Evolutionary conservation across 768 basidiomycete species (phyloP).

Genomic region (Suillus brevipes): DNA sequence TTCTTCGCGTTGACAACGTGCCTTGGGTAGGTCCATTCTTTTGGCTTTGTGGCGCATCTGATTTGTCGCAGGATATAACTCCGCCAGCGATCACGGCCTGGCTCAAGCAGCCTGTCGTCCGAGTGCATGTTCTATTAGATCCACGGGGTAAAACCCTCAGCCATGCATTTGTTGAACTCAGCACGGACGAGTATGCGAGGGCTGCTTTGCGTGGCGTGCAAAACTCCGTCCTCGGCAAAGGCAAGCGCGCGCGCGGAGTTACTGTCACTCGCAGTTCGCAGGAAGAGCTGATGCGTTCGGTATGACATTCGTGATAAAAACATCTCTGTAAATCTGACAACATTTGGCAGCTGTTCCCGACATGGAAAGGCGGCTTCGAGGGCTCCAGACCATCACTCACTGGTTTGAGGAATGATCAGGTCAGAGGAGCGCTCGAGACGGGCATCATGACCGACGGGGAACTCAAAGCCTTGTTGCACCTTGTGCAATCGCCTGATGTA

Average conservation of each 20-base stretch:
- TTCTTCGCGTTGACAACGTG: slow-evolving; percentile 84
- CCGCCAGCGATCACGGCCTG: slow-evolving; percentile 68
- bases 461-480: slow-evolving; percentile 61
- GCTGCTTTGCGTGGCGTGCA: slow-evolving; percentile 59
- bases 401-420: slow-evolving; percentile 56
- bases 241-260: slow-evolving; percentile 78
- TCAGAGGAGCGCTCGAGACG: slow-evolving; percentile 60
- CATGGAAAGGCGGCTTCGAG: slow-evolving; percentile 76
- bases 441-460: slow-evolving; percentile 70
- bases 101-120: slow-evolving; percentile 62
- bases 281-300: slow-evolving; percentile 80
- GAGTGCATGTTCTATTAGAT: slow-evolving; percentile 79
- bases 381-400: slow-evolving; percentile 67
- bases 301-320: slow-evolving; percentile 35
- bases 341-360: slow-evolving; percentile 66
- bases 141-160: slow-evolving; percentile 80
- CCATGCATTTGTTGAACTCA: slow-evolving; percentile 81
- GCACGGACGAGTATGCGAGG: slow-evolving; percentile 59
- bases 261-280: slow-evolving; percentile 80
- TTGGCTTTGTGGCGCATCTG: slow-evolving; percentile 13
- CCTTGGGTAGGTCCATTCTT: slow-evolving; percentile 65
- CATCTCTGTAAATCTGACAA: slow-evolving; percentile 3
- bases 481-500: slow-evolving; percentile 79
- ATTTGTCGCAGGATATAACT: slow-evolving; percentile 68
- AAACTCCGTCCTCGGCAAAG: slow-evolving; percentile 66